These are phyloP conservation scores for Puccinia coronata DNA, from an alignment of 1,284 basidiomycete species.

Conservation along the genomic window DNA sequence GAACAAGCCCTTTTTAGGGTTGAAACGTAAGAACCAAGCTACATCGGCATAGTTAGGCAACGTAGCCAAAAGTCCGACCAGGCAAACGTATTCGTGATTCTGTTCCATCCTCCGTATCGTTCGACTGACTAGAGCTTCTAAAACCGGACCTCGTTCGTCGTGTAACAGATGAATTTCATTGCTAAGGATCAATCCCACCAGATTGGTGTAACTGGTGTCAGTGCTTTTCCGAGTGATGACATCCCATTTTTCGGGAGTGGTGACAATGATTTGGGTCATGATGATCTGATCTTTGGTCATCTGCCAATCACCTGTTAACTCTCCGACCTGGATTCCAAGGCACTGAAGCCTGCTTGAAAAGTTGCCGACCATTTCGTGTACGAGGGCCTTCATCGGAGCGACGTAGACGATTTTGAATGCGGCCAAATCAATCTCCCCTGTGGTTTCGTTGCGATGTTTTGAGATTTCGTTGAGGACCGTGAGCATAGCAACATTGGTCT, in stretches of 20 bases:
- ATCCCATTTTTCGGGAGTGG: slow-evolving; percentile 97
- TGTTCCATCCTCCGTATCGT: slow-evolving; percentile 95
- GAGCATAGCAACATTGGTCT: slow-evolving; percentile 97
- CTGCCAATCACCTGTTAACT: slow-evolving; percentile 95
- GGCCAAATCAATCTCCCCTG: slow-evolving; percentile 82
- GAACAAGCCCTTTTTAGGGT: slow-evolving; percentile 87
- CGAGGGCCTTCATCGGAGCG: slow-evolving; percentile 97
- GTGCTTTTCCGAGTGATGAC: slow-evolving; percentile 98
- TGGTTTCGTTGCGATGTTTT: slow-evolving; percentile 79
- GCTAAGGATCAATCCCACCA: slow-evolving; percentile 93
- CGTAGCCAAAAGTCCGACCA: slow-evolving; percentile 94
- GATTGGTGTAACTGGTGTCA: slow-evolving; percentile 94
- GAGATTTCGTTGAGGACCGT: slow-evolving; percentile 83
- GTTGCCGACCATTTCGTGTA: slow-evolving; percentile 95
- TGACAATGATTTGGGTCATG: slow-evolving; percentile 97
- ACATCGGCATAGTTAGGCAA: slow-evolving; percentile 98
- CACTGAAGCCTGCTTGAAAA: slow-evolving; percentile 78
- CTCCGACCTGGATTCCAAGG: slow-evolving; percentile 85
- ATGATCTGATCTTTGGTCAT: slow-evolving; percentile 97
- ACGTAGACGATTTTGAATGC: slow-evolving; percentile 98
- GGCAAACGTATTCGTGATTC: slow-evolving; percentile 84
- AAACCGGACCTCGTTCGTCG: slow-evolving; percentile 95
- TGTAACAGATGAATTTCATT: slow-evolving; percentile 98
- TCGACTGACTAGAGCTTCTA: slow-evolving; percentile 87
- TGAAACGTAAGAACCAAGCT: slow-evolving; percentile 95